These are phyloP conservation scores for Jamesozyma piceae DNA, from an alignment of 805 yeast species.

Conservation along the genomic window DNA sequence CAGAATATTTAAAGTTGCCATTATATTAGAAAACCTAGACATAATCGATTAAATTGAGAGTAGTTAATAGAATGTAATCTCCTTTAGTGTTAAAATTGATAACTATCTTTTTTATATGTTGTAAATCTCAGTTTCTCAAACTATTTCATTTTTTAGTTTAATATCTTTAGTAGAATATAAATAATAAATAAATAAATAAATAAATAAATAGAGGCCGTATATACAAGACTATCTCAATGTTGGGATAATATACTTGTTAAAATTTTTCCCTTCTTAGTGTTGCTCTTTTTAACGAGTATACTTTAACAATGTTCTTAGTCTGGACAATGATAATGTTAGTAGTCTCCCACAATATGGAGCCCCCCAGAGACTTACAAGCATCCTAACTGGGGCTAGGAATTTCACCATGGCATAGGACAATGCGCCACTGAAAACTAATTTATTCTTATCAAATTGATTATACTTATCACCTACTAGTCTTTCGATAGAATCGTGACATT, in stretches of 20 bases:
- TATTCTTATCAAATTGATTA: conserved; percentile 37
- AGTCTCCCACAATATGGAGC: conserved; percentile 27
- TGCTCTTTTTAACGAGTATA: neutral
- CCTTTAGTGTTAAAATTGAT: no score
- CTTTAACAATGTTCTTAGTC: conserved; percentile 3
- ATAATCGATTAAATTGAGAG: no score
- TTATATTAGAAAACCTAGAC: no score
- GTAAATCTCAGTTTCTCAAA: no score
- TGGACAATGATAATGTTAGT: conserved; percentile 15
- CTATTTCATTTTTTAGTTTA: no score
- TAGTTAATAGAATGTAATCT: no score
- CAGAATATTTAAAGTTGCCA: no score
- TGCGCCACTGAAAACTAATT: conserved; percentile 60
- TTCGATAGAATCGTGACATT: conserved; percentile 51
- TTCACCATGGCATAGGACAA: conserved; percentile 66
- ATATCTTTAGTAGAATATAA: no score
- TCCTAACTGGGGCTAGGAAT: conserved; percentile 29
- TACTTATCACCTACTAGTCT: conserved; percentile 36
- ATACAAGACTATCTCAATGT: neutral
- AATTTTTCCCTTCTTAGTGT: no score
- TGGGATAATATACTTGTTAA: no score
- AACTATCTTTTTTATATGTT: no score
- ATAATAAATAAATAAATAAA: no score
- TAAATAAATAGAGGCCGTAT: neutral
- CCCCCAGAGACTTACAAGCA: conserved; percentile 27